Evolutionary conservation across 192 early-diverging fungal species (phyloP), one percentile per base, ranked within the genome.

Genomic region (Linnemannia hyalina): DNA sequence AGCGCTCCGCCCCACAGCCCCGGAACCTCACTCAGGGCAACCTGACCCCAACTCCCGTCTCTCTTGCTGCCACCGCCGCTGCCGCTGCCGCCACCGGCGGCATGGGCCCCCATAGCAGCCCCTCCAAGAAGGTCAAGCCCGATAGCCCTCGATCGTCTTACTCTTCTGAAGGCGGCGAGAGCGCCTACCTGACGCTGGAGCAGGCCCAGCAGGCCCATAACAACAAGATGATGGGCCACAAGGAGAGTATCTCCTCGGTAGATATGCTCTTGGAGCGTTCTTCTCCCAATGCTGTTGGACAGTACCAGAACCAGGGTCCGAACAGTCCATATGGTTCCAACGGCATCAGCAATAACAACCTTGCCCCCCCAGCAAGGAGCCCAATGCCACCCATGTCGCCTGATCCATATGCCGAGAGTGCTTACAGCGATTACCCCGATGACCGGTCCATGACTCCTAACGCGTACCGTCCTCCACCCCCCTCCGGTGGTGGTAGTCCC

Each of bases 381-480:
- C 54, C 32, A 3, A 52, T 35, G 23, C 70, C 75, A 18, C 68
- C 81, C n/a, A 44, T 40, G 47, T 74, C 77, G 23, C 68, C 82
- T 15, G 84, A 86, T 49, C 84, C 80, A 1, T 86, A 86, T 65
- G 84, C 84, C 11, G 84, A 74, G 57, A 81, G 84, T 63, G 84
- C 84, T 6, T 86, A 44, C 42, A 81, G 79, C 41, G 79, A 77
- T 3, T 80, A 68, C 55, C 55, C 32, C 16, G 83, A 86, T 68
- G 65, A 81, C 47, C 79, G 84, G 22, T 78, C 84, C 9, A 29
- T 75, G 55, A 70, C 55, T 26, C 80, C 83, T 46, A 71, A 65
- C 8, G 46, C 46, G 4, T 77, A 78, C 35, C 23, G 63, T 36
- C 52, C 44, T 68, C 77, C 68, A 16, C 54, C 41, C 7, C 49